phyloP scores from a whole-genome alignment of 768 basidiomycete genomes.

The Panus rudis region DNA sequence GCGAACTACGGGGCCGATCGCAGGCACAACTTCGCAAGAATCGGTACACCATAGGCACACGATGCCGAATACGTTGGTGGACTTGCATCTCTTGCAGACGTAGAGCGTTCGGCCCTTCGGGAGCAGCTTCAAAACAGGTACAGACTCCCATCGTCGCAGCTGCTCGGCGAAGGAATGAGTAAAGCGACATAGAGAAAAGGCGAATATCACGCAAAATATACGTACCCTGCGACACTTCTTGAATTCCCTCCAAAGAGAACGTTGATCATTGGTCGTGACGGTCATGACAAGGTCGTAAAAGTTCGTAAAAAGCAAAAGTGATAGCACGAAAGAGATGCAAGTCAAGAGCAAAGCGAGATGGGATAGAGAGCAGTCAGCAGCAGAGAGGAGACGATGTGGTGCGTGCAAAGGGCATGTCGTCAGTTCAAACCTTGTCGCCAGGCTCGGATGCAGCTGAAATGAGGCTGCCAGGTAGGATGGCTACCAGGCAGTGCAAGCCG shows the following conservation, averaged over 20 bases:
- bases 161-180: constrained; percentile 6
- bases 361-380: too few relatives aligned
- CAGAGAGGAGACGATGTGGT: too few relatives aligned
- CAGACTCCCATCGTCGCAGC: constrained; percentile 20
- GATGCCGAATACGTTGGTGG: constrained; percentile 13
- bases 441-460: too few relatives aligned
- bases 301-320: background rate
- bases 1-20: constrained; percentile 5
- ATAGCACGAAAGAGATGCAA: too few relatives aligned
- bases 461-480: too few relatives aligned
- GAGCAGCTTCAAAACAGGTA: constrained; percentile 17
- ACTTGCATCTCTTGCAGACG: constrained; percentile 16
- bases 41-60: constrained; percentile 20
- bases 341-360: too few relatives aligned
- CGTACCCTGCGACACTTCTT: constrained; percentile 13
- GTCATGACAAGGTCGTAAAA: background rate
- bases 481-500: too few relatives aligned
- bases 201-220: background rate
- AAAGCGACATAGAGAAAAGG: background rate
- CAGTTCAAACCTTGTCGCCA: too few relatives aligned
- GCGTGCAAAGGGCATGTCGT: too few relatives aligned
- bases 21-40: constrained; percentile 9
- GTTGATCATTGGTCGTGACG: background rate
- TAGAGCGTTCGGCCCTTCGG: constrained; percentile 18
- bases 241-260: constrained; percentile 13